Base-by-base conservation (phyloP, 2,329 filamentous ascomycete genomes). In the Pyricularia grisea region DNA sequence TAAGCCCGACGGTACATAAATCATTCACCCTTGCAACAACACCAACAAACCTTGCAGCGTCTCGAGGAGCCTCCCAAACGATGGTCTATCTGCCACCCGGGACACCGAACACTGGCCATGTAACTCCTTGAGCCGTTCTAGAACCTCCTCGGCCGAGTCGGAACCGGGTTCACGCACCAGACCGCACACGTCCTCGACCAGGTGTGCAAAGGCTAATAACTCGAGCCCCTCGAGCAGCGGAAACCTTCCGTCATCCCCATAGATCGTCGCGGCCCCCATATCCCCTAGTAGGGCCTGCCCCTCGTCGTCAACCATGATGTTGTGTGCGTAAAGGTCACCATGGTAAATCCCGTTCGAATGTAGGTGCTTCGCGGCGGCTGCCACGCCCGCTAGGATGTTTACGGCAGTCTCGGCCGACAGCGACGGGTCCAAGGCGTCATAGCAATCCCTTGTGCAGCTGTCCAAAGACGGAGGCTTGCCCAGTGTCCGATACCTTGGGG, bases 251-350 rank as follows among this genome's bases (percentile, higher is more conserved):
- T 74, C 71, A 25, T 70, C 70, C 60, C 73, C 74, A 70, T 84
- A 83, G 17, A 83, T 75, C 0, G 81, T 83, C 1, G 82, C 82
- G 1, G 82, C 82, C 12, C 81, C 81, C 68, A 84, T 83, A 67
- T 83, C 82, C 28, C 81, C 81, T 3, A 84, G 75, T 14, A 84
- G 72, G 4, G 82, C 81, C 71, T 84, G 80, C 0, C 77, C 79
- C 11, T 74, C 74, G 11, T 75, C 74, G 67, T 76, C 77, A 28
- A 79, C 79, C 12, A 84, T 76, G 23, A 84, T 80, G 72, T 83
- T 83, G 72, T 83, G 81, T 12, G 82, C 81, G 67, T 82, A 82
- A 50, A 84, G 68, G 71, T 83, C 81, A 23, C 83, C 82, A 70
- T 84, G 82, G 7, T 77, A 73, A 23, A 84, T 80, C 6, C 79